phyloP scores from a whole-genome alignment of 176 grass and related monocot species.

The Raddia distichophylla region DNA sequence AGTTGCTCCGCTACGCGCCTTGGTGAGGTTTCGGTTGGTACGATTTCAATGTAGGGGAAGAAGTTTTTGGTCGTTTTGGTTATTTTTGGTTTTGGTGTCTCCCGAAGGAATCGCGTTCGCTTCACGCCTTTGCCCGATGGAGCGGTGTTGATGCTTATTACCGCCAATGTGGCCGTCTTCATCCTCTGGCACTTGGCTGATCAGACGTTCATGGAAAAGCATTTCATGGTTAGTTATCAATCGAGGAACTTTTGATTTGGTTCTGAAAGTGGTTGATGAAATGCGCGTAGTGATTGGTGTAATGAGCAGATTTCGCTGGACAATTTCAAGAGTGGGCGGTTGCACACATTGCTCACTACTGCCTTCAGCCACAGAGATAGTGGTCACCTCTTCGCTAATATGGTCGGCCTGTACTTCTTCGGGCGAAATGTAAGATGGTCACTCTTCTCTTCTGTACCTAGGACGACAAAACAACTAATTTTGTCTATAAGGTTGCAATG shows the following conservation, averaged over 20 bases:
- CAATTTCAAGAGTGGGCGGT: conserved; percentile 74
- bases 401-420: conserved; percentile 87
- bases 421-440: conserved; percentile 67
- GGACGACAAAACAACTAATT: not conserved
- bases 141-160: conserved; percentile 53
- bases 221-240: conserved; percentile 72
- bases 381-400: conserved; percentile 71
- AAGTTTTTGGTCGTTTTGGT: conserved; percentile 1
- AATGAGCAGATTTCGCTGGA: conserved; percentile 77
- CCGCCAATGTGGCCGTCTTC: conserved; percentile 77
- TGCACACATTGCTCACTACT: conserved; percentile 84
- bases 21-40: conserved; percentile 45
- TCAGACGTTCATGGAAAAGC: conserved; percentile 62
- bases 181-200: conserved; percentile 71
- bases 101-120: conserved; percentile 49
- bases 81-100: conserved; percentile 35
- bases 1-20: not conserved
- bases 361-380: conserved; percentile 73
- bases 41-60: not conserved
- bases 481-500: not conserved
- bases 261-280: not conserved
- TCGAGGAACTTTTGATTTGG: not conserved
- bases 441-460: not conserved
- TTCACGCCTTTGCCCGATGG: conserved; percentile 36
- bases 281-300: conserved; percentile 27